Evolutionary conservation across 495 filamentous ascomycete species (phyloP), one percentile per base, ranked within the genome.

Genomic region (Penicillium coffeae): DNA sequence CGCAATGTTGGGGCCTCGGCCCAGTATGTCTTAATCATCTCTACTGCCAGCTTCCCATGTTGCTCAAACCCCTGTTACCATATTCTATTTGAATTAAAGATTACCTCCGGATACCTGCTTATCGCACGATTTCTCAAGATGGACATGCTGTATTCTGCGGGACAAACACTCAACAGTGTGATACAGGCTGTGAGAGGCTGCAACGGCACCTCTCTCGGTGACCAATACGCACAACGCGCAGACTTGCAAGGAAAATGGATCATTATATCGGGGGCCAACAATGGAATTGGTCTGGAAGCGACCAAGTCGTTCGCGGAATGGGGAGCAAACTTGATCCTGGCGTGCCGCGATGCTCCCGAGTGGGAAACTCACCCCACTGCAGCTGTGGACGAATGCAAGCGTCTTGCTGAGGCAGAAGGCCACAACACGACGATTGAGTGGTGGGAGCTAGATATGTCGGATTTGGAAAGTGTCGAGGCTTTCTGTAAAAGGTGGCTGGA

Each of bases 391-490:
- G 44, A 57, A 47, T 63, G 60, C 38, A 51, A 53, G 32, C 19
- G 33, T 0, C 20, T 57, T 14, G 57, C 63, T 4, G 20, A 42
- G 19, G 41, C 45, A 12, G 21, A 52, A 3, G 57, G 55, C 12
- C 57, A 65, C 22, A 25, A 42, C 7, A 53, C 72, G 3, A 65
- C 27, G 0, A 70, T 72, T n/a, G 66, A 80, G 34, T 73, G 76
- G 36, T 79, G 76, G 71, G 53, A 65, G 14, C 42, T 85, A 0
- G 79, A 83, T 39, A 72, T 83, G 63, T 62, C 59, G 14, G 60
- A 63, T 9, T 68, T 79, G 36, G 45, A 48, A 5, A 77, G 70
- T 0, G 60, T 81, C 13, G 66, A 73, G 22, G 59, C 61, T 0
- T 81, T 82, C 39, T 68, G 48, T 7, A n/a, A 51, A 10, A 58